These are phyloP conservation scores for Pezicula radicicola DNA, from an alignment of 2,329 filamentous ascomycete genomes.

Conservation along the genomic window DNA sequence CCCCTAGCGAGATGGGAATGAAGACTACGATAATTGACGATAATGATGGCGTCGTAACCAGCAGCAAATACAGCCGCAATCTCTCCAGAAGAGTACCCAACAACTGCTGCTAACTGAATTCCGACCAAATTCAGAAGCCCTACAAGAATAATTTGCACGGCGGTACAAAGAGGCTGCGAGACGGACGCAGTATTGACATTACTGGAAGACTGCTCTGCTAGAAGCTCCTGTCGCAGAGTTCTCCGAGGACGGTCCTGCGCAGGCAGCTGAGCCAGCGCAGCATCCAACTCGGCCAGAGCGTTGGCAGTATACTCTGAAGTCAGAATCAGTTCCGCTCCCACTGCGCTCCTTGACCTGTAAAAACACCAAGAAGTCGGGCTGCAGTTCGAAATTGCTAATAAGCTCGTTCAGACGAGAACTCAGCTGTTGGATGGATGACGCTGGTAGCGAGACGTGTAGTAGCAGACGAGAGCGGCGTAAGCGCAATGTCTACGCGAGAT, in stretches of 20 bases:
- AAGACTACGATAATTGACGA: conserved; percentile 7
- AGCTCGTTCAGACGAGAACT: not conserved
- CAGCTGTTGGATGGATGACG: not conserved
- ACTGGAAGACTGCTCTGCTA: conserved; percentile 31
- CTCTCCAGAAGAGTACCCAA: conserved; percentile 34
- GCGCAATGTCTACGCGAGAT: conserved; percentile 10
- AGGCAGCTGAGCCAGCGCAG: not conserved
- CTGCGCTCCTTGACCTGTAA: conserved; percentile 20
- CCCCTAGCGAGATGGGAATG: not conserved
- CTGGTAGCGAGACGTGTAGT: not conserved
- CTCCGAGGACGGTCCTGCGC: not conserved
- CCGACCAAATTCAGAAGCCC: conserved; percentile 38
- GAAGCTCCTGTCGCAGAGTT: not conserved
- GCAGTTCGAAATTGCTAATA: not conserved
- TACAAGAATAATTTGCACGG: conserved; percentile 42
- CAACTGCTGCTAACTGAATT: conserved; percentile 31
- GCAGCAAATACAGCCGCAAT: conserved; percentile 25
- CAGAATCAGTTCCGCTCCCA: conserved; percentile 2
- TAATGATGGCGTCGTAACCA: conserved; percentile 23
- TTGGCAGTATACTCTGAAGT: not conserved
- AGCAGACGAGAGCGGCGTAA: not conserved
- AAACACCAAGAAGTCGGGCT: conserved; percentile 10
- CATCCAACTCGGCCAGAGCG: not conserved
- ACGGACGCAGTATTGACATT: conserved; percentile 29
- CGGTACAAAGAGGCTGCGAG: no score